phyloP scores from a whole-genome alignment of 2,329 filamentous ascomycete genomes.

The Teratosphaeria gauchensis region DNA sequence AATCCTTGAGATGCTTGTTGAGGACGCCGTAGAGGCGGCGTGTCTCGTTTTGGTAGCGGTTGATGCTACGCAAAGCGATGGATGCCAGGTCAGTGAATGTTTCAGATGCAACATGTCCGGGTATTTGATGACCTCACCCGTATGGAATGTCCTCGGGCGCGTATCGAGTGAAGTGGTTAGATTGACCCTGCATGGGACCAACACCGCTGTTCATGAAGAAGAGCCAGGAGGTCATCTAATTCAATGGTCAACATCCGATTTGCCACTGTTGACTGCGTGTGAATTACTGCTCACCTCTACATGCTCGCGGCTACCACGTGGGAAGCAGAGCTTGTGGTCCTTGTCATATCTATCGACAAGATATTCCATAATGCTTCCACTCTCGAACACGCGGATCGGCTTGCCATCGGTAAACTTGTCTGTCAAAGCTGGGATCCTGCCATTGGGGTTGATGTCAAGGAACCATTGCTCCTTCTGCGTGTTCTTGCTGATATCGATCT shows the following conservation, averaged over 20 bases:
- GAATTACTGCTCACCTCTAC: slow-evolving; percentile 40
- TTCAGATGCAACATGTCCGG: not conserved
- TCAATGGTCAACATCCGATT: not conserved
- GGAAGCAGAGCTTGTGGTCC: slow-evolving; percentile 74
- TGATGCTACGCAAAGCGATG: slow-evolving; percentile 41
- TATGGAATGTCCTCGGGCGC: slow-evolving; percentile 76
- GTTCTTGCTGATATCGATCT: slow-evolving; percentile 63
- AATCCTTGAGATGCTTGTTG: slow-evolving; percentile 55
- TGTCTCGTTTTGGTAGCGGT: slow-evolving; percentile 75
- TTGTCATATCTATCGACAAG: slow-evolving; percentile 61
- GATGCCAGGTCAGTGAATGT: not conserved
- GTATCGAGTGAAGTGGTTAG: slow-evolving; percentile 76
- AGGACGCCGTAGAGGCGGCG: slow-evolving; percentile 71
- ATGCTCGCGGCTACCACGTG: slow-evolving; percentile 59
- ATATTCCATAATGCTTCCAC: slow-evolving; percentile 42
- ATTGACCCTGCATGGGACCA: slow-evolving; percentile 41
- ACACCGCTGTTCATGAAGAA: slow-evolving; percentile 61
- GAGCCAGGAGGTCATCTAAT: slow-evolving; percentile 64
- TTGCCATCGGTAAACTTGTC: slow-evolving; percentile 68
- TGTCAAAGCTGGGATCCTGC: slow-evolving; percentile 78
- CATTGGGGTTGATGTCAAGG: slow-evolving; percentile 84
- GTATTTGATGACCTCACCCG: slow-evolving; percentile 23
- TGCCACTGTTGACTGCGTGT: not conserved
- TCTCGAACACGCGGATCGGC: slow-evolving; percentile 70
- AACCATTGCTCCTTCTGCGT: slow-evolving; percentile 83